phyloP scores from a whole-genome alignment of 2,329 filamentous ascomycete species.

The Fusarium kyushuense region DNA sequence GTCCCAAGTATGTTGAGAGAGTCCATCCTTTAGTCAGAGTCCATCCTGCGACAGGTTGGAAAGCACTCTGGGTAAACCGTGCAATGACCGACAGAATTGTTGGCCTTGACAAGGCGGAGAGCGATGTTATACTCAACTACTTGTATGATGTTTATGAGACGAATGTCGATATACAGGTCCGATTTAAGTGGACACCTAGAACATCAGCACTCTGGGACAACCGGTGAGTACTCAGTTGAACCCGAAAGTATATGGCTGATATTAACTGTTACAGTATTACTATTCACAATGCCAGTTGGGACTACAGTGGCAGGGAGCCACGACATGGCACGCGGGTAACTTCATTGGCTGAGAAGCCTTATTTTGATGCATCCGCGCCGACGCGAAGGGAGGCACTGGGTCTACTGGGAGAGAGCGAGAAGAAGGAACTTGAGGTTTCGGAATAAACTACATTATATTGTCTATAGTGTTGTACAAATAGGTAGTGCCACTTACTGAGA shows the following conservation, averaged over 20 bases:
- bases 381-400: slow-evolving; percentile 75
- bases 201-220: slow-evolving; percentile 81
- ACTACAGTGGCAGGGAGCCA: slow-evolving; percentile 75
- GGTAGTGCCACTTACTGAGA: rapidly evolving
- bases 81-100: slow-evolving; percentile 76
- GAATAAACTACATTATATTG: neutral
- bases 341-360: slow-evolving; percentile 76
- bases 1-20: slow-evolving; percentile 75
- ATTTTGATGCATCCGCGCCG: slow-evolving; percentile 72
- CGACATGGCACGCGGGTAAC: slow-evolving; percentile 80
- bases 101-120: slow-evolving; percentile 76
- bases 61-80: slow-evolving; percentile 78
- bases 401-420: slow-evolving; percentile 68
- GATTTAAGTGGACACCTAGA: slow-evolving; percentile 76
- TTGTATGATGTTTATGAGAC: slow-evolving; percentile 76
- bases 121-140: slow-evolving; percentile 74
- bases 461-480: neutral
- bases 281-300: slow-evolving; percentile 80
- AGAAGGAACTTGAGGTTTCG: slow-evolving; percentile 44
- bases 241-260: neutral
- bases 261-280: slow-evolving; percentile 64
- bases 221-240: slow-evolving; percentile 54
- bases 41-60: slow-evolving; percentile 81
- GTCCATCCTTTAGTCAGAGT: slow-evolving; percentile 76
- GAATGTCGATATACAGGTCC: slow-evolving; percentile 77